Evolutionary conservation across 1,139 yeast species (phyloP), one percentile per base, ranked within the genome.

Genomic region (Blastobotrys persicus): DNA sequence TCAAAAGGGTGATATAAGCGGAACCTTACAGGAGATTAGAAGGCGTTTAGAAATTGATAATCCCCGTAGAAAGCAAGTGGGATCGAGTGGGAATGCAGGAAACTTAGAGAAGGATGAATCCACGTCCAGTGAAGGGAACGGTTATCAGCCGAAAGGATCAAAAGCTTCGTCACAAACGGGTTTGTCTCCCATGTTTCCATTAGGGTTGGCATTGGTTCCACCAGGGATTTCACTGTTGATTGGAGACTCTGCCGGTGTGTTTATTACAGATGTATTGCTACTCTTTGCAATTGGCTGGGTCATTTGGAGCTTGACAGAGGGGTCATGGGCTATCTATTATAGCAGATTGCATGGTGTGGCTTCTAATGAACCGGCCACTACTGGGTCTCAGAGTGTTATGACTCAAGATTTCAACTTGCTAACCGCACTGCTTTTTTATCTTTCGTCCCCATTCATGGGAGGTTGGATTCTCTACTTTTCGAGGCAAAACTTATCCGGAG

Each of bases 11-110:
- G 41, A 37, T 11, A 11, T 37, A 5, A 12, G 28, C 4, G 41
- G 19, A 19, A 19, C 41, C 4, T 14, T 37, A 28, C 26, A 9
- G 11, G 28, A 37, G 19, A 18, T 37, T 19, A 16, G 41, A 23
- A 37, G 19, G 41, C 26, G 41, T 23, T 9, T 23, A 23, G 28
- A 23, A 9, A 23, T 5, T 9, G 28, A 23, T 23, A 9, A 9
- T 9, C 28, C 28, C 5, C 28, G n/a, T n/a, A n/a, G n/a, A n/a
- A 96, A 88, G 94, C 85, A 79, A 88, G 97, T 88, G 87, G 96
- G 88, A 88, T 89, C 75, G 88, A 88, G 86, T 86, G 96, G 85
- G 89, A 89, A 95, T 86, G 96, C 85, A 95, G 96, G 95, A 88
- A 88, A 95, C 96, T 89, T 71, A 87, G 97, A 87, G 97, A 96